Base-by-base conservation (phyloP, 176 grass and related monocot species). In the Carex kokanica region DNA sequence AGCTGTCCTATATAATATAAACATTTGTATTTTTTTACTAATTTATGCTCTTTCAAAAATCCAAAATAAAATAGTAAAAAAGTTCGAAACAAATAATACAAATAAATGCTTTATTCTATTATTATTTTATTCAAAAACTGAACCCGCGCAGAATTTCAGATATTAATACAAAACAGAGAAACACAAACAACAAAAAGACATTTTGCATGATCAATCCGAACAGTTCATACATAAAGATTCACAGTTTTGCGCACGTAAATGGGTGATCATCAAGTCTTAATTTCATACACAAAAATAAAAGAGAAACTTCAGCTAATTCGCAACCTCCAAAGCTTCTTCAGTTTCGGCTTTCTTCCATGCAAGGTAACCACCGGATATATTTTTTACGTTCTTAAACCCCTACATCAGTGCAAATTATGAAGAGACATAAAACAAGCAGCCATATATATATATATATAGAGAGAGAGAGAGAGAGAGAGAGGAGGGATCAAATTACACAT, bases 341-440 rank as follows among this genome's bases (percentile, higher is more conserved):
- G 25, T 82, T 86, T 67, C 40, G 45, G 34, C 43, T 72, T 86
- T 86, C 78, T 72, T 52, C 85, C 85, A 86, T 34, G 78, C 45
- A 58, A 74, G 43, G 55, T 86, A 86, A 45, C 85, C 85, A 3
- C 85, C 85, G 9, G 64, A 52, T 18, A 86, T 61, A 78, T 86
- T 81, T 62, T 86, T 86, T 9, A 74, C 85, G n/a, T 86, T 82
- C 57, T 60, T 60, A 49, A 81, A 86, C 5, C 85, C 85, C 85
- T 86, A 63, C 24, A 84, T 51, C 43, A 58, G 52, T 81, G 29
- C 20, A 32, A 31, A 56, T 43, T 75, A 23, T 54, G 12, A 86
- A 45, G n/a, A 49, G 25, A 59, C 38, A 43, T 21, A 24, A 55
- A 52, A 66, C 11, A 0, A 52, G 70, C 5, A 69, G 66, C 16